These are phyloP conservation scores for Lizonia empirigonia DNA, from an alignment of 2,329 filamentous ascomycete genomes.

Conservation along the genomic window DNA sequence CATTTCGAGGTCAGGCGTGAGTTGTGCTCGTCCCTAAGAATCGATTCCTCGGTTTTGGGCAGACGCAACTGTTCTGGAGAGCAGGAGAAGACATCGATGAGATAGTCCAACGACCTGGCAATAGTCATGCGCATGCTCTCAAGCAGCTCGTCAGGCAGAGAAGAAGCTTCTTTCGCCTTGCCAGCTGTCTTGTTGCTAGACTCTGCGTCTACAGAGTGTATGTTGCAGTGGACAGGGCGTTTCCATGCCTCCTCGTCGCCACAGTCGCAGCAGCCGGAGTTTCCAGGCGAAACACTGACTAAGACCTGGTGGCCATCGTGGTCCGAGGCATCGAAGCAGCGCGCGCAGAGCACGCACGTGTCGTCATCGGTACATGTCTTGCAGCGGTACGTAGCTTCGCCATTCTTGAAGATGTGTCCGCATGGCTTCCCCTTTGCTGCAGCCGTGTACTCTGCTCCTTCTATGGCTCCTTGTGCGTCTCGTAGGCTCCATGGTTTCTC, in stretches of 20 bases:
- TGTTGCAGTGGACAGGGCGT: slow-evolving; percentile 85
- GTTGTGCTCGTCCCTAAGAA: slow-evolving; percentile 77
- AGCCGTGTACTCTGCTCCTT: slow-evolving; percentile 93
- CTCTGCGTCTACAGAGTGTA: slow-evolving; percentile 70
- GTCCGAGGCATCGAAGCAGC: slow-evolving; percentile 94
- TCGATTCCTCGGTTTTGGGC: slow-evolving; percentile 80
- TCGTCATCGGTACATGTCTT: slow-evolving; percentile 94
- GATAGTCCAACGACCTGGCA: slow-evolving; percentile 83
- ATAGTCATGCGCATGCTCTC: slow-evolving; percentile 85
- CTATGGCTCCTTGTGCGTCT: slow-evolving; percentile 87
- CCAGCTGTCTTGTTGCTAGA: slow-evolving; percentile 52
- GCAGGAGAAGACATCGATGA: slow-evolving; percentile 97
- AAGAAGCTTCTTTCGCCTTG: slow-evolving; percentile 61
- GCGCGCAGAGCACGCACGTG: slow-evolving; percentile 91
- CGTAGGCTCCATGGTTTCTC: slow-evolving; percentile 73
- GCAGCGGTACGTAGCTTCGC: slow-evolving; percentile 93
- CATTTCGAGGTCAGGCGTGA: slow-evolving; percentile 79
- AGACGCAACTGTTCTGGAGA: slow-evolving; percentile 93
- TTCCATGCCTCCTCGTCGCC: slow-evolving; percentile 96
- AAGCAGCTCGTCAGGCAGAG: slow-evolving; percentile 75
- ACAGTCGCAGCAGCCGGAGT: slow-evolving; percentile 96
- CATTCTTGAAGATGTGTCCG: slow-evolving; percentile 94
- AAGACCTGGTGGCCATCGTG: slow-evolving; percentile 92
- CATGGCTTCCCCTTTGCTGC: slow-evolving; percentile 91
- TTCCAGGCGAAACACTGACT: slow-evolving; percentile 84